phyloP scores from a whole-genome alignment of 129 eudicot genomes.

The Scalesia atractyloides region DNA sequence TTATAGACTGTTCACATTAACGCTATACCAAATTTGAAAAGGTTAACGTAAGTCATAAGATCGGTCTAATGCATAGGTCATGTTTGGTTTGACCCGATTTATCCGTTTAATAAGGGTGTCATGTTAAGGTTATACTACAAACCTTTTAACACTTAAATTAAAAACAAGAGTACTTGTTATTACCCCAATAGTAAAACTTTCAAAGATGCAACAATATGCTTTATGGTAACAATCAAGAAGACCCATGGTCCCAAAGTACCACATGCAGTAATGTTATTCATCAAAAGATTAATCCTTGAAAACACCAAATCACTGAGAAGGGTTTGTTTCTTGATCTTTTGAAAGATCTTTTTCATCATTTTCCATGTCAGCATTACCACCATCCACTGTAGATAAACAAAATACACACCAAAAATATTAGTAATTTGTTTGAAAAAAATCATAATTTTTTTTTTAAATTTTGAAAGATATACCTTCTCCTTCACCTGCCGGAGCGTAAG shows the following conservation, averaged over 20 bases:
- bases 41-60: too few species aligned
- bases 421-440: neutral
- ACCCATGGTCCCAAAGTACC: constrained; percentile 24
- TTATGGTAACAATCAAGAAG: constrained; percentile 22
- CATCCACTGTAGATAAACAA: constrained; percentile 33
- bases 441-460: neutral
- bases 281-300: constrained; percentile 13
- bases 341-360: constrained; percentile 25
- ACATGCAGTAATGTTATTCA: constrained; percentile 26
- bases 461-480: constrained; percentile 54
- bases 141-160: too few species aligned
- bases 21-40: too few species aligned
- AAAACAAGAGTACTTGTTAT: constrained; percentile 13
- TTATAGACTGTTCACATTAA: too few species aligned
- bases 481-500: constrained; percentile 68
- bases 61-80: too few species aligned
- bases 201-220: constrained; percentile 29
- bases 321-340: constrained; percentile 31
- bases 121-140: too few species aligned
- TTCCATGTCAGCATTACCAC: constrained; percentile 35
- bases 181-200: constrained; percentile 26
- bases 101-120: too few species aligned
- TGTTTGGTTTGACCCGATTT: too few species aligned
- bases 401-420: neutral
- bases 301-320: constrained; percentile 14